Evolutionary conservation across 352 stramenopile species (phyloP).

Genomic region (Phytophthora syringae): DNA sequence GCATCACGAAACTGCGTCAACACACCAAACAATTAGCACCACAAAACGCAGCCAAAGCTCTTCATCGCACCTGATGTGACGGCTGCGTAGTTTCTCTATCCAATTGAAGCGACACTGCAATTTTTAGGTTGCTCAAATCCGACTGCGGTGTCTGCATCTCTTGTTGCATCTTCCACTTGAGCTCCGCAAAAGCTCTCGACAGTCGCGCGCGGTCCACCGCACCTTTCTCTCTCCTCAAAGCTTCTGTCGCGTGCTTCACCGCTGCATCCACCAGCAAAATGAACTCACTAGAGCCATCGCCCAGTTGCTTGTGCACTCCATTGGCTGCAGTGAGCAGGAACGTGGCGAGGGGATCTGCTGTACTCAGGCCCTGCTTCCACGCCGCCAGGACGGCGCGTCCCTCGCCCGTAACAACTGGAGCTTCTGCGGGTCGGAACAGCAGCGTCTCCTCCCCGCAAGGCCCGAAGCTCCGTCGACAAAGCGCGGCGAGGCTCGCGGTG

Average conservation of each 20-base stretch:
- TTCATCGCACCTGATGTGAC: slow-evolving; percentile 23
- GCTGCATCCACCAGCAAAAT: slow-evolving; percentile 58
- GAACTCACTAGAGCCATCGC: slow-evolving; percentile 66
- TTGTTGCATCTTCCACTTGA: slow-evolving; percentile 43
- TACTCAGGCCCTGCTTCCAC: slow-evolving; percentile 38
- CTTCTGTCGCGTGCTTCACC: slow-evolving; percentile 18
- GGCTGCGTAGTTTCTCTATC: slow-evolving; percentile 21
- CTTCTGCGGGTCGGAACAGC: slow-evolving; percentile 64
- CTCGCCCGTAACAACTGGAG: slow-evolving; percentile 61
- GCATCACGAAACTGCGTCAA: slow-evolving; percentile 37
- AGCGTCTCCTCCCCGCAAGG: slow-evolving; percentile 57
- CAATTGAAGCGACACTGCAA: slow-evolving; percentile 23
- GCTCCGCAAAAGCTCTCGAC: slow-evolving; percentile 38
- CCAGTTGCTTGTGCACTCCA: slow-evolving; percentile 54
- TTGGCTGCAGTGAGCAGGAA: slow-evolving; percentile 59
- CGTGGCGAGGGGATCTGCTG: slow-evolving; percentile 37
- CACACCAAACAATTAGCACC: slow-evolving; percentile 4
- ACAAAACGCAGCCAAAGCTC: neutral
- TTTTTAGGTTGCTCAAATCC: neutral
- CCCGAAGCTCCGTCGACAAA: slow-evolving; percentile 54
- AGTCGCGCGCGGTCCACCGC: slow-evolving; percentile 26
- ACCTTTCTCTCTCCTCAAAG: slow-evolving; percentile 3
- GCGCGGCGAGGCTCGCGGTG: slow-evolving; percentile 29
- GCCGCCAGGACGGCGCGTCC: slow-evolving; percentile 57
- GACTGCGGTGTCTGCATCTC: slow-evolving; percentile 16